Conservation (phyloP, 306 rosid species). For the Betula pendula region DNA sequence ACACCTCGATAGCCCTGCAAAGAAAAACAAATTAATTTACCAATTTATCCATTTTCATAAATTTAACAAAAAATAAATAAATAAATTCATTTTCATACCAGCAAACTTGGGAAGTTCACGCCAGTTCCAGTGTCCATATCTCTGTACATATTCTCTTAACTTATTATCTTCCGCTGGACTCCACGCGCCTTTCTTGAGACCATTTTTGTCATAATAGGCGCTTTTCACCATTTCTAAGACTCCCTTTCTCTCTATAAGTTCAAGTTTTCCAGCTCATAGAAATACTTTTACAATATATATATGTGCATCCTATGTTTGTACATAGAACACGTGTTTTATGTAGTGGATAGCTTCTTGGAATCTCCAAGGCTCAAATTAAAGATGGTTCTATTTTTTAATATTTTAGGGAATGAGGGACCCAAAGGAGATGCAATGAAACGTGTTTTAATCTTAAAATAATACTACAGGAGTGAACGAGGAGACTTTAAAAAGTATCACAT, state of each 20-base stretch:
- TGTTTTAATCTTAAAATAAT: not conserved
- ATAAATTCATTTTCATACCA: constrained; percentile 33
- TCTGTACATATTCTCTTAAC: constrained; percentile 49
- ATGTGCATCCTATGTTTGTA: not conserved
- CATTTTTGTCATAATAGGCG: constrained; percentile 61
- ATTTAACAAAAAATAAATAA: not conserved
- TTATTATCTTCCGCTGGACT: constrained; percentile 63
- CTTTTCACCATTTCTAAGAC: constrained; percentile 57
- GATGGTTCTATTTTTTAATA: not conserved
- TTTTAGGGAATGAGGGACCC: not conserved
- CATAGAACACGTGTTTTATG: not conserved
- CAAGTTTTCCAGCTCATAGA: not conserved
- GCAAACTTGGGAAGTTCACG: constrained; percentile 62
- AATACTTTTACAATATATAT: not conserved
- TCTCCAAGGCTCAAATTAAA: not conserved
- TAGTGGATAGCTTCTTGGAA: too few species aligned
- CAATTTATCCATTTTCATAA: not conserved
- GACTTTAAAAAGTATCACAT: constrained; percentile 3
- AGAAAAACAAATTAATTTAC: not conserved
- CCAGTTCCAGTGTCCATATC: constrained; percentile 67
- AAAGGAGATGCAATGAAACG: constrained; percentile 18
- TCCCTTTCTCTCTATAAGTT: not conserved
- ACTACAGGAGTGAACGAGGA: too few species aligned
- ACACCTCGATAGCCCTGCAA: constrained; percentile 62
- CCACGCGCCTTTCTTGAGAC: constrained; percentile 79